Evolutionary conservation across 106 monocot genomes (phyloP).

Genomic region (Gastrodia elata): DNA sequence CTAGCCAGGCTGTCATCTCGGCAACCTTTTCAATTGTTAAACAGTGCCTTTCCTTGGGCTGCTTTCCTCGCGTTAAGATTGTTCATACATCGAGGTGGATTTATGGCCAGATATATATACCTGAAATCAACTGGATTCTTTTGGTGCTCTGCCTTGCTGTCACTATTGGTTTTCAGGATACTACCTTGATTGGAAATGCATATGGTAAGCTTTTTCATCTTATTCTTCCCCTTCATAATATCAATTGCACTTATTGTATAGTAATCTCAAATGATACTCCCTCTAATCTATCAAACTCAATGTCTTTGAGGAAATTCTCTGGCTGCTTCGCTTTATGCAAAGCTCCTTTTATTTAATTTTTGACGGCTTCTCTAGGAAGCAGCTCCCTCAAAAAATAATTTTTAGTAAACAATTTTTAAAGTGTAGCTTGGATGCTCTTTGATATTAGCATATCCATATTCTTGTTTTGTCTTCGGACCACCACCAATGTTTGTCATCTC

Average conservation of each 20-base stretch:
- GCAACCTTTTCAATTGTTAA: slow-evolving; percentile 92
- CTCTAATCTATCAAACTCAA: too few relatives aligned
- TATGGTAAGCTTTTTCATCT: slow-evolving; percentile 47
- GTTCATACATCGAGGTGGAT: slow-evolving; percentile 82
- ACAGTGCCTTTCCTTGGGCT: slow-evolving; percentile 74
- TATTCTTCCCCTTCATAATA: background rate
- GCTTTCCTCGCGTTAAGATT: slow-evolving; percentile 86
- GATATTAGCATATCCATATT: too few relatives aligned
- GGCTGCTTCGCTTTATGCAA: too few relatives aligned
- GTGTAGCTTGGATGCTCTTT: too few relatives aligned
- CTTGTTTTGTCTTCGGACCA: too few relatives aligned
- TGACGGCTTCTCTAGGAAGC: too few relatives aligned
- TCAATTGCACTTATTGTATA: background rate
- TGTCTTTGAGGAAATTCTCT: too few relatives aligned
- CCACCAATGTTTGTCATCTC: too few relatives aligned
- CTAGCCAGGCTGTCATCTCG: slow-evolving; percentile 81
- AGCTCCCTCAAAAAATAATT: too few relatives aligned
- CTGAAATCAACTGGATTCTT: slow-evolving; percentile 82
- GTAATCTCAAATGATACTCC: too few relatives aligned
- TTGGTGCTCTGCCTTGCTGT: slow-evolving; percentile 72
- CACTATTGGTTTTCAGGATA: slow-evolving; percentile 67
- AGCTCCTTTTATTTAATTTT: too few relatives aligned
- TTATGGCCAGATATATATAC: slow-evolving; percentile 73
- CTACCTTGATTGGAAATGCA: slow-evolving; percentile 64
- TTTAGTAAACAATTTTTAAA: too few relatives aligned